phyloP scores from a whole-genome alignment of 1,284 basidiomycete genomes.

The Ganoderma lucidum region DNA sequence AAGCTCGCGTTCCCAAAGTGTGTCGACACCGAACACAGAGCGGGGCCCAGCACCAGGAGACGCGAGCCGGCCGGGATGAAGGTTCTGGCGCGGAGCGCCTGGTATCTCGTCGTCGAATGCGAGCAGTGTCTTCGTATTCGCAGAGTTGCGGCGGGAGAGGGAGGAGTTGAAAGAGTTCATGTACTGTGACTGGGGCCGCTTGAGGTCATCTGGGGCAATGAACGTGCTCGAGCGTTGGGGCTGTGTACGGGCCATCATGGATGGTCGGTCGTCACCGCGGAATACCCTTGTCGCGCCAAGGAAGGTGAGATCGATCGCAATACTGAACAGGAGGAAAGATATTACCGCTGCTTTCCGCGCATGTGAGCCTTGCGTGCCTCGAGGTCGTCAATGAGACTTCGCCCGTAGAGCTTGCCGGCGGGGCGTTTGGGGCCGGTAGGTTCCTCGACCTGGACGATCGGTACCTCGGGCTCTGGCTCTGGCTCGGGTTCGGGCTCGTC shows the following conservation, averaged over 20 bases:
- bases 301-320: slow-evolving; percentile 8
- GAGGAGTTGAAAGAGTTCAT: slow-evolving; percentile 51
- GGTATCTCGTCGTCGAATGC: slow-evolving; percentile 62
- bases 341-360: slow-evolving; percentile 76
- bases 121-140: slow-evolving; percentile 62
- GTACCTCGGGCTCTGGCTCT: slow-evolving; percentile 45
- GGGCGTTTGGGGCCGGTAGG: slow-evolving; percentile 52
- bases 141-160: slow-evolving; percentile 56
- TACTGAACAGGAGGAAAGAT: no score
- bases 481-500: slow-evolving; percentile 50
- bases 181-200: slow-evolving; percentile 54
- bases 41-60: slow-evolving; percentile 45
- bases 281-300: slow-evolving; percentile 58
- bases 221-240: slow-evolving; percentile 66
- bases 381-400: slow-evolving; percentile 83
- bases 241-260: slow-evolving; percentile 80
- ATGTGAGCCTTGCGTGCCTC: slow-evolving; percentile 79
- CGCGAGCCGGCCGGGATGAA: slow-evolving; percentile 33
- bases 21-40: slow-evolving; percentile 87
- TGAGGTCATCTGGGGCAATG: slow-evolving; percentile 73
- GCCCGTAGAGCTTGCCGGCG: slow-evolving; percentile 81
- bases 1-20: slow-evolving; percentile 82
- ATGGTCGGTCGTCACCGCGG: slow-evolving; percentile 78
- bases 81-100: slow-evolving; percentile 33
- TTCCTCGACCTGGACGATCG: slow-evolving; percentile 52